These are phyloP conservation scores for Aspergillus aculeatus DNA, from an alignment of 2,329 filamentous ascomycete genomes.

Conservation along the genomic window DNA sequence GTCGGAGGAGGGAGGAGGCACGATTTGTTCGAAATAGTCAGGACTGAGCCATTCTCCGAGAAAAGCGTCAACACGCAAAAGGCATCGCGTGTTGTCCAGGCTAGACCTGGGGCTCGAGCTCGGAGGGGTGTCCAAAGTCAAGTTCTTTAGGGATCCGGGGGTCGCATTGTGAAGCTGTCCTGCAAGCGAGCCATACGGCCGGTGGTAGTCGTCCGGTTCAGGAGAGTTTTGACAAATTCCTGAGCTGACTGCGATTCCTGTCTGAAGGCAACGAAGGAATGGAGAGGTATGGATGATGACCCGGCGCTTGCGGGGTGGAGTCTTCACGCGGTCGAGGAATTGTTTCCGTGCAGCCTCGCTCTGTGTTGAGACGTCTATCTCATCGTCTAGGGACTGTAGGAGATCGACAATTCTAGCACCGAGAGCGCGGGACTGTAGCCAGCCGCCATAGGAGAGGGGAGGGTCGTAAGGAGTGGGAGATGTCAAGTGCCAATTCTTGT, in stretches of 20 bases:
- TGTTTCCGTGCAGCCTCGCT: slow-evolving; percentile 9
- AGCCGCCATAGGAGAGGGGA: slow-evolving; percentile 90
- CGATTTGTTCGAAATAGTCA: slow-evolving; percentile 90
- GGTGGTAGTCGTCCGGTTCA: slow-evolving; percentile 18
- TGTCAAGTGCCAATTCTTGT: slow-evolving; percentile 91
- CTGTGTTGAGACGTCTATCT: slow-evolving; percentile 8
- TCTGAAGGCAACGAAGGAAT: slow-evolving; percentile 89
- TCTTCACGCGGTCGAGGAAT: slow-evolving; percentile 7
- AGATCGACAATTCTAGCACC: slow-evolving; percentile 81
- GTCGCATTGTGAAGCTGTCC: slow-evolving; percentile 2
- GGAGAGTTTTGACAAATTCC: slow-evolving; percentile 61
- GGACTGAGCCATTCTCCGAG: slow-evolving; percentile 94
- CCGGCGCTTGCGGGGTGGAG: slow-evolving; percentile 60
- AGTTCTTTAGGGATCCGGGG: background rate
- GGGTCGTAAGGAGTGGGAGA: slow-evolving; percentile 95
- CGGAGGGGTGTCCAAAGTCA: slow-evolving; percentile 1
- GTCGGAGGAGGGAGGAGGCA: slow-evolving; percentile 78
- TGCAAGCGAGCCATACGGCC: background rate
- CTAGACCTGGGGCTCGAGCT: slow-evolving; percentile 1
- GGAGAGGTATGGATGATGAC: slow-evolving; percentile 91
- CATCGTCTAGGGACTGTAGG: slow-evolving; percentile 49
- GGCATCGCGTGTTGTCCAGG: slow-evolving; percentile 21
- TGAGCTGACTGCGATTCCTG: slow-evolving; percentile 80
- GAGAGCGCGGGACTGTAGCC: slow-evolving; percentile 79
- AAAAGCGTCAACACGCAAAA: slow-evolving; percentile 82